Base-by-base conservation (phyloP, 495 filamentous ascomycete species). In the Penicillium waksmanii region DNA sequence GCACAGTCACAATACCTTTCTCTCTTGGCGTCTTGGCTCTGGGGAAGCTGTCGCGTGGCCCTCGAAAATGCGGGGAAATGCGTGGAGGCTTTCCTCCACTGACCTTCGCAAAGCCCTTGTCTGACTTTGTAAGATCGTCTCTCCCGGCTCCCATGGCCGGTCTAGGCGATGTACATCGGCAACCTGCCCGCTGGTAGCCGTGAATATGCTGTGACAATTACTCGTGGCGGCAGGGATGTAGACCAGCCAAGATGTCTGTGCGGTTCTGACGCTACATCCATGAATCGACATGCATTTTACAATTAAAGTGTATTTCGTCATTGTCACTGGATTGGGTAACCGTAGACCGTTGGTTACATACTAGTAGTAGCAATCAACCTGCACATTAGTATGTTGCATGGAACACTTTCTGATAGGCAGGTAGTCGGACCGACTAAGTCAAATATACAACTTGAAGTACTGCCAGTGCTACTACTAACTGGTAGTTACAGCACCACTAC, bases 31-130 rank as follows among this genome's bases (percentile, higher is more conserved):
- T 57, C 66, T 66, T 66, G 65, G 62, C 65, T 68, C 66, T 57
- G 67, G 67, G 67, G 67, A 68, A 70, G 46, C 57, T 55, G 59
- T 69, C 67, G 67, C 67, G 65, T 70, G 67, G 67, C 33, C 57
- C 33, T 27, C 19, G 47, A 43, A 50, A 42, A 68, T 70, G 67
- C 65, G 67, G 67, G 67, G 67, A 68, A 61, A 62, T 62, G 44
- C 46, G 63, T 49, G 57, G 59, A 50, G 27, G 42, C 17, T 25
- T 58, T 48, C 57, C 62, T 64, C 62, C 53, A 64, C 49, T 49
- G 7, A 18, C 7, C 9, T 12, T 48, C 5, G 46, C n/a, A 48
- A 21, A 48, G 46, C 46, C 19, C 46, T 31, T 31, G 46, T 8
- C 8, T 48, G 46, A 27, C 46, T 31, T 48, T 9, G 46, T 27